These are phyloP conservation scores for Russula vinacea DNA, from an alignment of 768 basidiomycete genomes.

Conservation along the genomic window DNA sequence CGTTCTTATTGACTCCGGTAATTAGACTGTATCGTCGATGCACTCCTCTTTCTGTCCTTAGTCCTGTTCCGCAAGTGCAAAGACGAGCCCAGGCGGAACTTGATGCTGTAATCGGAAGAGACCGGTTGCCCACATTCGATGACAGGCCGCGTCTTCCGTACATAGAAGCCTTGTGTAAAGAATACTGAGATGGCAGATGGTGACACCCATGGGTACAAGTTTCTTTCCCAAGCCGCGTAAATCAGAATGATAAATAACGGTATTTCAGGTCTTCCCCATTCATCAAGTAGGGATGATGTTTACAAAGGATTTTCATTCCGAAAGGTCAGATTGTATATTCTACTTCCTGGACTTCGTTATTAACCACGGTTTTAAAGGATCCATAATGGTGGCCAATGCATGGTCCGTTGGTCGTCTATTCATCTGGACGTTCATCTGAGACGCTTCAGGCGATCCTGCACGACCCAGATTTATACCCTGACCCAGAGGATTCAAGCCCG, in stretches of 20 bases:
- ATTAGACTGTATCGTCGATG: conserved; percentile 17
- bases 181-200: too few species aligned
- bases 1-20: not conserved
- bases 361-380: not conserved
- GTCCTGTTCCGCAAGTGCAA: too few species aligned
- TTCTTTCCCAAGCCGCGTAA: not conserved
- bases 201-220: conserved; percentile 8
- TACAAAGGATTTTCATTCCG: conserved; percentile 18
- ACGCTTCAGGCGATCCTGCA: conserved; percentile 18
- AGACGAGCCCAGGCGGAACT: conserved; percentile 31
- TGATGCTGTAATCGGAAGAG: conserved; percentile 32
- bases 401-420: conserved; percentile 2
- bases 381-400: conserved; percentile 13
- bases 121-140: conserved; percentile 33
- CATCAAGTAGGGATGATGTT: conserved; percentile 8
- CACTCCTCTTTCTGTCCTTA: not conserved
- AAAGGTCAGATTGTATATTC: conserved; percentile 7
- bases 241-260: not conserved
- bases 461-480: not conserved
- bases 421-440: not conserved
- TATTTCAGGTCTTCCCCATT: not conserved
- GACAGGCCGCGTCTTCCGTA: too few species aligned
- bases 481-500: too few species aligned
- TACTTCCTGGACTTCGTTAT: not conserved
- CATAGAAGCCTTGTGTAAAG: too few species aligned